Base-by-base conservation (phyloP, 371 early-diverging fungal species). In the Zopfochytrium polystomum region DNA sequence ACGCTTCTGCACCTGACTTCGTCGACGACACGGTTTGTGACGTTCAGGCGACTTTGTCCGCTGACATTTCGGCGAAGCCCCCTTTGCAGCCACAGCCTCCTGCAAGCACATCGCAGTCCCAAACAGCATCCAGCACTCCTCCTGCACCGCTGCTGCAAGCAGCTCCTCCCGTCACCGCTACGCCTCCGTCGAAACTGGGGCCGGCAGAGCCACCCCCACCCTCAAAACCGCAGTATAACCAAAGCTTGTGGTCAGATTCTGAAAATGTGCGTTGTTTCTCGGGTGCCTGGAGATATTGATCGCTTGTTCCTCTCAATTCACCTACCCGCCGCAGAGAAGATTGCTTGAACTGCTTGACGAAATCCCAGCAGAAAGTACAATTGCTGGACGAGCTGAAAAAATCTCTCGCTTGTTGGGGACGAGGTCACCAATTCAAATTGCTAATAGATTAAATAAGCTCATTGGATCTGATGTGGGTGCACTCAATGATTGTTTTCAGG, bases 391-490 rank as follows among this genome's bases (percentile, higher is more conserved):
- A 38, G 38, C 38, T 7, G 18, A 7, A 7, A 38, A 38, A 38
- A 38, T 38, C 38, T 38, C 38, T 7, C 7, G 38, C 7, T 11
- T 18, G 11, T 38, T 38, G 38, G 38, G 38, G 11, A 38, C 38
- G 18, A 38, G 38, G 7, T 38, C 38, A 11, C 18, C 38, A 18
- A 7, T 11, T 7, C 38, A 38, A 18, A 18, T 38, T 38, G 38
- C 38, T 11, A 38, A 38, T 18, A 38, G 38, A 38, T 18, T 38
- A 18, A 38, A 38, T 38, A 38, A 38, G 18, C 18, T 38, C 11
- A 38, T 38, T 38, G 38, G 38, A 38, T 38, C 38, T 7, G 38
- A 38, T 38, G 38, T 38, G n/a, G n/a, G n/a, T n/a, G n/a, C n/a
- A n/a, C n/a, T n/a, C n/a, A n/a, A n/a, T n/a, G n/a, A n/a, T n/a